Percentiles rank a stretch among this genome's conserved stretches.
Evolutionary conservation across 2,329 filamentous ascomycete species (phyloP).

Genomic region (Trichoderma koningii): DNA sequence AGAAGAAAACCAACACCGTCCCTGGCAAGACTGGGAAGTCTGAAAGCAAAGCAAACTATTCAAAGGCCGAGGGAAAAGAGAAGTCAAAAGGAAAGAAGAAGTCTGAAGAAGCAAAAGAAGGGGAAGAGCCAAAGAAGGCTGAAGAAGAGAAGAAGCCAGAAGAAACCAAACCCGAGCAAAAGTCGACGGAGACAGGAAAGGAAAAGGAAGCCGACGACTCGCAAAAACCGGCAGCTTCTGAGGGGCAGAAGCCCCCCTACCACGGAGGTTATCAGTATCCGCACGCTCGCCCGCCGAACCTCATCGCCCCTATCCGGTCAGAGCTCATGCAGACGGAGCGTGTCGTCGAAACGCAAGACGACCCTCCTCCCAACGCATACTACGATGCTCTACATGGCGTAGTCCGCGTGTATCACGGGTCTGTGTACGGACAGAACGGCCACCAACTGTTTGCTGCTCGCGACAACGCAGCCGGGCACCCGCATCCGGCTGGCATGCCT

Average conservation of each 20-base stretch:
- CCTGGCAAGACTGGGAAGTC: background rate
- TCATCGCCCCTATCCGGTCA: constrained; percentile 51
- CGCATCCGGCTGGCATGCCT: constrained; percentile 45
- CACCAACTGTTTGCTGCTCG: constrained; percentile 51
- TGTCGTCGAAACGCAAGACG: constrained; percentile 53
- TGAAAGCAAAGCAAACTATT: background rate
- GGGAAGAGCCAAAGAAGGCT: constrained; percentile 8
- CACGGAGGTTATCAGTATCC: constrained; percentile 37
- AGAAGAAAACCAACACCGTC: constrained; percentile 25
- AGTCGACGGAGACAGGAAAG: background rate
- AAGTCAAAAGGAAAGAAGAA: background rate
- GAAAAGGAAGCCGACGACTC: constrained; percentile 11
- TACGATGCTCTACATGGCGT: constrained; percentile 55
- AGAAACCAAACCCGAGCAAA: background rate
- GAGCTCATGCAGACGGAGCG: constrained; percentile 59
- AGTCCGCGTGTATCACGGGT: constrained; percentile 60
- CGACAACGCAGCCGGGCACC: constrained; percentile 37
- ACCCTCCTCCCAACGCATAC: constrained; percentile 62
- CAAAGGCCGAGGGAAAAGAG: constrained; percentile 9
- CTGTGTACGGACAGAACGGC: constrained; percentile 53
- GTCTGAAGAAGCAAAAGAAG: constrained; percentile 1
- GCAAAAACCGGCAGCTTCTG: background rate
- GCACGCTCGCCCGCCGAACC: constrained; percentile 44
- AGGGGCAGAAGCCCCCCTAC: constrained; percentile 27
- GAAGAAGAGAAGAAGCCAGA: constrained; percentile 13